Conservation (phyloP, 768 basidiomycete species). For the Panus rudis region DNA sequence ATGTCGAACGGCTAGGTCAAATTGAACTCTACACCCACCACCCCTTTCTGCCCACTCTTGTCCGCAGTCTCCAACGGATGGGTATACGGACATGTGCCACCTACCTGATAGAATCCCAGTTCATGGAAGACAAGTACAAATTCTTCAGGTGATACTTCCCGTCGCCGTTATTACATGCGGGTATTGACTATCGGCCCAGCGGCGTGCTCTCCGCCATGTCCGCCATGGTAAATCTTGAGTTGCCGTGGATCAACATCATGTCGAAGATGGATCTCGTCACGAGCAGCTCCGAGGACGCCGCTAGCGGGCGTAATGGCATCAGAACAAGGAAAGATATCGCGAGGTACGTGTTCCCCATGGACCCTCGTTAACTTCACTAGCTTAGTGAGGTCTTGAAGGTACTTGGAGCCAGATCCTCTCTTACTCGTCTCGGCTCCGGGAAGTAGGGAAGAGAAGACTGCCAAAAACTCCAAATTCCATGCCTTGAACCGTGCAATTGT, state of each 20-base stretch:
- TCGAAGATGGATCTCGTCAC: conserved; percentile 98
- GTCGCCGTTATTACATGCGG: not conserved
- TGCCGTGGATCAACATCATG: conserved; percentile 97
- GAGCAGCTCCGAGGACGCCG: conserved; percentile 49
- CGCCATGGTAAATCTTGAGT: conserved; percentile 96
- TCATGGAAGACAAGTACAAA: conserved; percentile 99
- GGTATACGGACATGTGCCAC: conserved; percentile 83
- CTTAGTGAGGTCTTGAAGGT: conserved; percentile 33
- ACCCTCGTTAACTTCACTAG: not conserved
- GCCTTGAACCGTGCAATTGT: conserved; percentile 93
- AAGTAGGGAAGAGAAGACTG: conserved; percentile 41
- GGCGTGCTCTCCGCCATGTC: conserved; percentile 98
- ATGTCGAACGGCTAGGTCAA: conserved; percentile 74
- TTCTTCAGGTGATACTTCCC: conserved; percentile 69
- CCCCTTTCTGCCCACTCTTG: conserved; percentile 88
- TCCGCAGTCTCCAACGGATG: conserved; percentile 64
- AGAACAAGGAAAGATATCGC: conserved; percentile 76
- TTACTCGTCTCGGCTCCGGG: conserved; percentile 65
- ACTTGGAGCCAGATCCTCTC: conserved; percentile 92
- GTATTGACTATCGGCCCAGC: conserved; percentile 28
- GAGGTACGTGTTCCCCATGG: conserved; percentile 36
- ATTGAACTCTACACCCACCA: conserved; percentile 99
- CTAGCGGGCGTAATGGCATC: conserved; percentile 63
- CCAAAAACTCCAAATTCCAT: conserved; percentile 77
- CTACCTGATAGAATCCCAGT: conserved; percentile 95